Evolutionary conservation across 345 rosid species (phyloP), one percentile per base, ranked within the genome.

Genomic region (Salix viminalis): DNA sequence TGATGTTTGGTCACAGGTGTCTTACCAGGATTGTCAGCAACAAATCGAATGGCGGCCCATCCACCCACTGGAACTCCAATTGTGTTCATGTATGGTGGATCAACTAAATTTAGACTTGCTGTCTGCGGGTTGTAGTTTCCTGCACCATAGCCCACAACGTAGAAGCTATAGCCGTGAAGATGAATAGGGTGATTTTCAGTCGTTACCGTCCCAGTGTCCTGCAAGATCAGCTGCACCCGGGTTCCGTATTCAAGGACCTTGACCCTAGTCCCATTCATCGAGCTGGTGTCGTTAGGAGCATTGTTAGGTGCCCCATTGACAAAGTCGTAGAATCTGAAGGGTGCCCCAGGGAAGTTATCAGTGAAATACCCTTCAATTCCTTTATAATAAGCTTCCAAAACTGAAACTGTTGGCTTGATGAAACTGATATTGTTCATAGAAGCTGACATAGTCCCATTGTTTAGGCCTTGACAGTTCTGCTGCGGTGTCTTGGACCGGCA

Each of bases 171-270:
- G 56, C 98, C 97, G 37, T 92, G 98, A 65, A 94, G 94, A 79
- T 94, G 98, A 78, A 92, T 94, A 1, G 97, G 98, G 75, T 94
- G 98, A 62, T 94, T 94, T 64, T 94, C 98, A 3, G 96, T 90
- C 19, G 88, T 80, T 75, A 94, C 74, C 0, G 91, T 92, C 72
- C 92, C 90, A 0, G 97, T 94, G 69, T 94, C 88, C 84, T 92
- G 97, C 62, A 94, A 86, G 70, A 94, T 88, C 42, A 94, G 72
- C 58, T 94, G 94, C 72, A 91, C 91, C 70, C 85, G 88, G 80
- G 83, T 86, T 62, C 97, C 96, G 71, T 65, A 94, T 74, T 90
- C 91, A 64, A 94, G 69, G 65, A 90, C 88, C 76, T 84, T 87
- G 75, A 84, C 80, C 84, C 90, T 87, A 0, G 96, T 94, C 72